Base-by-base conservation (phyloP, 805 yeast species). In the Saccharomycopsis lassenensis region DNA sequence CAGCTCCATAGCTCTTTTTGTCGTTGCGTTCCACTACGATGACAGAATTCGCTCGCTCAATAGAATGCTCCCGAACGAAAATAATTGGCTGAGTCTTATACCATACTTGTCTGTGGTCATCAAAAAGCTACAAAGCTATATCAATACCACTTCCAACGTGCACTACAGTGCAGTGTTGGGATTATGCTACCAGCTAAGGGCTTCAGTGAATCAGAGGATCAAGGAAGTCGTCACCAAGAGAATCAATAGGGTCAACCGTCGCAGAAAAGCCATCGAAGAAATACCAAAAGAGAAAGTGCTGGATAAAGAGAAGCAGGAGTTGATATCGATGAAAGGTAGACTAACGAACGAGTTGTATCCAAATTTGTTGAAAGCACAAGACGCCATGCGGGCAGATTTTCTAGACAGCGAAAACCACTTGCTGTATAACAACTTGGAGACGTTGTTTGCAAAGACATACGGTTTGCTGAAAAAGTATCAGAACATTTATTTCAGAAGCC, bases 11-110 rank as follows among this genome's bases (percentile, higher is more conserved):
- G 14, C 39, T n/a, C 14, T 37, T 12, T 42, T 39, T 23, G 36
- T 42, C 39, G 28, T 31, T 25, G 42, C 39, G 6, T 43, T 40
- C 25, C 28, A 27, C 21, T 43, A 37, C 25, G 45, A 43, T 23
- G 46, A 43, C 21, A 20, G 29, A n/a, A 15, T 35, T 5, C 14
- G 40, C 16, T 17, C 11, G 15, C 11, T 37, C 3, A 37, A 43
- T 5, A 24, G 22, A 10, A 8, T 37, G 12, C 18, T 25, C 3
- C 32, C 40, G 6, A 40, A 27, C 21, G 45, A 43, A 21, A 20
- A 25, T 10, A 39, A 37, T 15, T 43, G 46, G 46, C 12, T 18
- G 12, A 28, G 35, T 28, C 30, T 43, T 10, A 20, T 35, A 5
- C 45, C 44, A 10, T 37, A 34, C 24, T 15, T 43, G n/a, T 11